Conservation (phyloP, 495 filamentous ascomycete species). For the Tuber melanosporum region DNA sequence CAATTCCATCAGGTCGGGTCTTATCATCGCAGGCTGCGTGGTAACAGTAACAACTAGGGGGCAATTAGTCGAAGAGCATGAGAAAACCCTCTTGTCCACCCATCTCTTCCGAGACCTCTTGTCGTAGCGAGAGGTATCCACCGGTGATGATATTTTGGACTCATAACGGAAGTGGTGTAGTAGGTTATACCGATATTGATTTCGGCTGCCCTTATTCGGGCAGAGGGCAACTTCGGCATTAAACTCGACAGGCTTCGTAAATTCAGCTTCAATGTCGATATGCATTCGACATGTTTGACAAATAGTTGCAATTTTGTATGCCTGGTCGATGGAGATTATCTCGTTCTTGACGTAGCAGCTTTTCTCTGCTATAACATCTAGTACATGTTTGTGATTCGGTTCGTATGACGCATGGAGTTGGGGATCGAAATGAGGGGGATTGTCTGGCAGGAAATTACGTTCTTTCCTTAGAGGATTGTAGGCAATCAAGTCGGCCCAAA, state of each 20-base stretch:
- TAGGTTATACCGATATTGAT: constrained; percentile 7
- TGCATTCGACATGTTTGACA: constrained; percentile 36
- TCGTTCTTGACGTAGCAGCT: constrained; percentile 12
- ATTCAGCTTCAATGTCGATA: constrained; percentile 29
- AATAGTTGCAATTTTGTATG: constrained; percentile 33
- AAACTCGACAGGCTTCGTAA: constrained; percentile 24
- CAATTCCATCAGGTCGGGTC: constrained; percentile 17
- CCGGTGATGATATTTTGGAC: constrained; percentile 16
- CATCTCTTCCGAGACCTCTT: constrained; percentile 19
- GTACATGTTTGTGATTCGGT: constrained; percentile 28
- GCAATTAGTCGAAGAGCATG: constrained; percentile 30
- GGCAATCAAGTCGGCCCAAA: constrained; percentile 32
- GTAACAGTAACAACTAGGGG: constrained; percentile 34
- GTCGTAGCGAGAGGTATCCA: constrained; percentile 13
- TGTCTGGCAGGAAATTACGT: constrained; percentile 28
- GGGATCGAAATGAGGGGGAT: constrained; percentile 17
- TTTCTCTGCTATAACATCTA: constrained; percentile 22
- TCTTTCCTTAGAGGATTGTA: constrained; percentile 30
- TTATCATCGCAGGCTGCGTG: constrained; percentile 30
- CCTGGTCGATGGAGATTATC: constrained; percentile 9
- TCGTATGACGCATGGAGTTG: not conserved
- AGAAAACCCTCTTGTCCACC: constrained; percentile 37
- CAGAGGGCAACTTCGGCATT: constrained; percentile 20
- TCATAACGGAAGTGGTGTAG: constrained; percentile 40
- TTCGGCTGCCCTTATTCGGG: constrained; percentile 15